Evolutionary conservation across 2,329 filamentous ascomycete species (phyloP).

Genomic region (Epicoccum sorghinum): DNA sequence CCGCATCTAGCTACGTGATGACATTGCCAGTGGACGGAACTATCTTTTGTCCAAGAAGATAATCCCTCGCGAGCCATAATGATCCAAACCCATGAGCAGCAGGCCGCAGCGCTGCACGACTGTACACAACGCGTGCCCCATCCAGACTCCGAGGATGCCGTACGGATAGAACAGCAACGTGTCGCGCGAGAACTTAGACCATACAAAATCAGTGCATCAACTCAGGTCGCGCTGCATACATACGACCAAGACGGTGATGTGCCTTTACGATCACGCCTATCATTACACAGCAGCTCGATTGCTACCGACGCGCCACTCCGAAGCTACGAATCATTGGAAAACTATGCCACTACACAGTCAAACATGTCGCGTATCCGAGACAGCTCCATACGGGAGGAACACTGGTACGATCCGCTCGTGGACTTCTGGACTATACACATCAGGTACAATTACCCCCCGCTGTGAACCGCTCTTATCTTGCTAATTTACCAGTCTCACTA

Average conservation of each 20-base stretch:
- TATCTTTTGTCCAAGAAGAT: not conserved
- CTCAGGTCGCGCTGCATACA: not conserved
- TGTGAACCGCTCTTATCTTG: not conserved
- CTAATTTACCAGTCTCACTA: constrained; percentile 45
- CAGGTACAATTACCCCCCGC: constrained; percentile 16
- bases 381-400: constrained; percentile 5
- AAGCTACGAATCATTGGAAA: constrained; percentile 2
- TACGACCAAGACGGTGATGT: not conserved
- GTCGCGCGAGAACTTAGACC: constrained; percentile 24
- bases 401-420: constrained; percentile 48
- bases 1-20: not conserved
- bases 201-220: not conserved
- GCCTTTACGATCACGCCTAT: constrained; percentile 13
- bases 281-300: constrained; percentile 1
- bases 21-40: not conserved
- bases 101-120: constrained; percentile 20
- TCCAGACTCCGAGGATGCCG: constrained; percentile 27
- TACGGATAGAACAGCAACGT: constrained; percentile 25
- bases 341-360: constrained; percentile 12
- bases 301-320: constrained; percentile 12
- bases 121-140: constrained; percentile 16
- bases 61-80: too few relatives aligned
- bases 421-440: constrained; percentile 59
- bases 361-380: not conserved
- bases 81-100: constrained; percentile 12